Conservation (phyloP, 2,329 filamentous ascomycete genomes). For the Plenodomus biglobosus region DNA sequence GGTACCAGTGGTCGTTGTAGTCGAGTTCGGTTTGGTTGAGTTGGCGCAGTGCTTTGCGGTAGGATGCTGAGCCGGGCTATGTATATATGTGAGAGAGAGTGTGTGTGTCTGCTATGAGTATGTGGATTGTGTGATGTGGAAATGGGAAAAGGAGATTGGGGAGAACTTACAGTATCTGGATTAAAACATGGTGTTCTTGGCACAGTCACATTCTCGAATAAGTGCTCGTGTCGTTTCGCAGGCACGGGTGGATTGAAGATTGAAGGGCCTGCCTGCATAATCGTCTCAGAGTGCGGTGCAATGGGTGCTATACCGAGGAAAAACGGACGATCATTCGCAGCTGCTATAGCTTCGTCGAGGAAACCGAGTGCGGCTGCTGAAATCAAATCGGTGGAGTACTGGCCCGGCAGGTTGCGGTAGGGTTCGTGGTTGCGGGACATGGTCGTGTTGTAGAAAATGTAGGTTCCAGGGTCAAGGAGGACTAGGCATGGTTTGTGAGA, state of each 20-base stretch:
- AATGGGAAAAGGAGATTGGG: not conserved
- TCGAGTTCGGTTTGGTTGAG: conserved; percentile 53
- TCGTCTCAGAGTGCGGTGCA: conserved; percentile 58
- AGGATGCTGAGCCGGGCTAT: conserved; percentile 20
- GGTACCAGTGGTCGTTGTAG: conserved; percentile 57
- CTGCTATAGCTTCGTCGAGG: conserved; percentile 60
- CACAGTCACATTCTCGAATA: conserved; percentile 62
- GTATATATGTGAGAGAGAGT: not conserved
- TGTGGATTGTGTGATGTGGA: too few relatives aligned
- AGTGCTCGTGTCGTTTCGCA: conserved; percentile 60
- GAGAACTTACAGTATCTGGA: conserved; percentile 49
- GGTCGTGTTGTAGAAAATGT: conserved; percentile 66
- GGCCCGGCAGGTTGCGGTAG: conserved; percentile 58
- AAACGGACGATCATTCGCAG: conserved; percentile 60
- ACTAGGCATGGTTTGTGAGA: conserved; percentile 6
- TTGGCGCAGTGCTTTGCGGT: conserved; percentile 27
- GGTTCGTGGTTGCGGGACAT: conserved; percentile 62
- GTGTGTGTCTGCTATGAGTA: too few relatives aligned
- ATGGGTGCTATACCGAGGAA: conserved; percentile 68
- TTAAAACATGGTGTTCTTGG: conserved; percentile 69
- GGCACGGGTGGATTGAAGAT: conserved; percentile 59
- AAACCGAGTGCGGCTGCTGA: conserved; percentile 61
- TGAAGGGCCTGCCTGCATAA: conserved; percentile 2
- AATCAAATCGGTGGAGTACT: conserved; percentile 62
- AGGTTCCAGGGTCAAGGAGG: conserved; percentile 67